Base-by-base conservation (phyloP, 306 rosid species). In the Adenanthera pavonina region DNA sequence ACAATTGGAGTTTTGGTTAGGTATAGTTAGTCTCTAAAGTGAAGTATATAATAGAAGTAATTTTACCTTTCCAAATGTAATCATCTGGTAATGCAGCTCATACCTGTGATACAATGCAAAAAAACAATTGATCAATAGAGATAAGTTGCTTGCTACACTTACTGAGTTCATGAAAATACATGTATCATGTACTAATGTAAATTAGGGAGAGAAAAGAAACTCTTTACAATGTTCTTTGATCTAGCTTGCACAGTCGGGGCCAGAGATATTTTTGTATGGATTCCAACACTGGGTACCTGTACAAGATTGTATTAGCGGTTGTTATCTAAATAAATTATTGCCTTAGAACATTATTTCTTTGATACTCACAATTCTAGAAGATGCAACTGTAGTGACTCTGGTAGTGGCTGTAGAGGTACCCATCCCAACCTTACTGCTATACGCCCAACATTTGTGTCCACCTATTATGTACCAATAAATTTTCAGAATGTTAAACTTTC, bases 211-310 rank as follows among this genome's bases (percentile, higher is more conserved):
- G 30, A 25, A 25, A 76, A 82, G 43, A 51, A 78, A 72, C 77
- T 78, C 48, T 51, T 89, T 91, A 96, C 99, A 96, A 59, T 82
- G 98, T 92, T 86, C 85, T 91, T 83, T 94, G 99, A 89, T 96
- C 99, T 78, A 96, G 98, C 92, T 94, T 96, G 98, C 99, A 96
- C 13, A 96, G 87, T 78, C 99, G 90, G 47, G 99, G 99, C 99
- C 99, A 96, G 64, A 96, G 94, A 84, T 92, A 96, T 77, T 96
- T 96, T 79, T 96, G 99, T 82, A 96, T 92, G 12, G 98, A 88
- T 83, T 96, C 99, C 91, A 94, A 82, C 74, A 96, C 89, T 0
- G 99, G 99, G 90, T 96, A 96, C 98, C 99, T 96, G 57, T 80
- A 80, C 46, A 65, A 66, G 78, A 81, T 80, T 83, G 54, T 78